Conservation (phyloP, 1,139 yeast species). For the Suhomyces coccinellae region DNA sequence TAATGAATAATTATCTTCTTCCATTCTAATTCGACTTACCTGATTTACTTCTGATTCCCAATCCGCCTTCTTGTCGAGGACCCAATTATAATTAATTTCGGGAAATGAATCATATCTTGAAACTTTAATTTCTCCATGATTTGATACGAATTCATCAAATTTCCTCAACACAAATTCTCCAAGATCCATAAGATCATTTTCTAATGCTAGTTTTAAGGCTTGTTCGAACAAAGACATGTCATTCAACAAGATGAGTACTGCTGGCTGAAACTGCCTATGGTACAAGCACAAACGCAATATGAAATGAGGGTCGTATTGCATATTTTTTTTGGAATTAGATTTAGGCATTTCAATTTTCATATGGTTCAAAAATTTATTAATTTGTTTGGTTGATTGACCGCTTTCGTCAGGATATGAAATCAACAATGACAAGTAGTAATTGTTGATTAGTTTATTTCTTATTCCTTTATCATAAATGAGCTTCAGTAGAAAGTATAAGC, state of each 20-base stretch:
- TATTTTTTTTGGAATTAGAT: constrained; percentile 11
- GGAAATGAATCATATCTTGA: constrained; percentile 3
- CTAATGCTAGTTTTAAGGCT: constrained; percentile 74
- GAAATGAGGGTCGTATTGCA: constrained; percentile 64
- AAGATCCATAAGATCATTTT: constrained; percentile 58
- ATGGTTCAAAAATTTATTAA: constrained; percentile 31
- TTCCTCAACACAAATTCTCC: constrained; percentile 44
- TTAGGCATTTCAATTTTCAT: constrained; percentile 21
- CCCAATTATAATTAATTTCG: constrained; percentile 6
- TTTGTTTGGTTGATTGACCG: constrained; percentile 32
- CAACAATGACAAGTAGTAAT: constrained; percentile 70
- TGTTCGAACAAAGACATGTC: constrained; percentile 70
- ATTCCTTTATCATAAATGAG: constrained; percentile 55
- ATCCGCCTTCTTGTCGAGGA: not conserved
- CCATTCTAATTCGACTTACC: constrained; percentile 30
- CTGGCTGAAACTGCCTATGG: constrained; percentile 58
- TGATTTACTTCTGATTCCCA: constrained; percentile 3
- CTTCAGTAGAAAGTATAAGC: constrained; percentile 61
- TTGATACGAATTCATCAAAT: constrained; percentile 30
- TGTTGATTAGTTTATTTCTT: constrained; percentile 58
- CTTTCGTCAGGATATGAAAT: constrained; percentile 53
- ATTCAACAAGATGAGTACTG: constrained; percentile 68
- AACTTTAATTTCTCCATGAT: constrained; percentile 12
- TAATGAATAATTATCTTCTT: constrained; percentile 40
- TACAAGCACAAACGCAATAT: constrained; percentile 72